These are phyloP conservation scores for Cyclotella baltica DNA, from an alignment of 108 stramenopile species.

Conservation along the genomic window DNA sequence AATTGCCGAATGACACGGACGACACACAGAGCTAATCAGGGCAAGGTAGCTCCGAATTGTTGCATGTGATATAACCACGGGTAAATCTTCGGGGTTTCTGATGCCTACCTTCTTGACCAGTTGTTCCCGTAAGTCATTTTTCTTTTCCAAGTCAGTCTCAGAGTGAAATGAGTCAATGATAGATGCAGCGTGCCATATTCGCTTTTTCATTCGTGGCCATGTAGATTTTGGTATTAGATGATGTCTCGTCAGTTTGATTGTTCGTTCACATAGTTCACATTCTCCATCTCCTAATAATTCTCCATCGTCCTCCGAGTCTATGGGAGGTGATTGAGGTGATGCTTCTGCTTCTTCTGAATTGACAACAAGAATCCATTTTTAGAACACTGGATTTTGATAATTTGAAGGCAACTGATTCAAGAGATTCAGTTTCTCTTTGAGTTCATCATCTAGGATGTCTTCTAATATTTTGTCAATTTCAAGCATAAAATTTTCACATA, in stretches of 20 bases:
- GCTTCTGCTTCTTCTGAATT: conserved; percentile 27
- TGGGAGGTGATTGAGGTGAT: conserved; percentile 17
- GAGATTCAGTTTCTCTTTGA: conserved; percentile 7
- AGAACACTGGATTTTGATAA: too few species aligned
- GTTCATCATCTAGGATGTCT: conserved; percentile 7
- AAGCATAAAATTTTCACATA: too few species aligned
- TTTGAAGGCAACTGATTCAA: background rate
- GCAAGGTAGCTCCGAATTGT: conserved; percentile 46
- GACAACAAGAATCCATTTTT: too few species aligned
- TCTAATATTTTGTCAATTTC: too few species aligned
- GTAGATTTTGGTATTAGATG: conserved; percentile 76
- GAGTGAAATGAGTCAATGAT: conserved; percentile 35
- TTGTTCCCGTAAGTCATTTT: conserved; percentile 30
- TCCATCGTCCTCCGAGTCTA: conserved; percentile 38
- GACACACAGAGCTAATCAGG: conserved; percentile 64
- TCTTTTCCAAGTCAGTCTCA: conserved; percentile 13
- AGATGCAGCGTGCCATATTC: conserved; percentile 59
- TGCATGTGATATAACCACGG: conserved; percentile 26
- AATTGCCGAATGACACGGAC: conserved; percentile 70
- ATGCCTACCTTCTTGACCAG: conserved; percentile 49
- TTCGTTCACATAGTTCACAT: conserved; percentile 80
- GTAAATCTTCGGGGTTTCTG: conserved; percentile 36
- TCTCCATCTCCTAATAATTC: conserved; percentile 66
- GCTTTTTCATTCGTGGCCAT: conserved; percentile 62
- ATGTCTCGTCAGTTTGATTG: conserved; percentile 69